These are phyloP conservation scores for Saksenaea vasiformis DNA, from an alignment of 371 early-diverging fungal genomes.

Conservation along the genomic window DNA sequence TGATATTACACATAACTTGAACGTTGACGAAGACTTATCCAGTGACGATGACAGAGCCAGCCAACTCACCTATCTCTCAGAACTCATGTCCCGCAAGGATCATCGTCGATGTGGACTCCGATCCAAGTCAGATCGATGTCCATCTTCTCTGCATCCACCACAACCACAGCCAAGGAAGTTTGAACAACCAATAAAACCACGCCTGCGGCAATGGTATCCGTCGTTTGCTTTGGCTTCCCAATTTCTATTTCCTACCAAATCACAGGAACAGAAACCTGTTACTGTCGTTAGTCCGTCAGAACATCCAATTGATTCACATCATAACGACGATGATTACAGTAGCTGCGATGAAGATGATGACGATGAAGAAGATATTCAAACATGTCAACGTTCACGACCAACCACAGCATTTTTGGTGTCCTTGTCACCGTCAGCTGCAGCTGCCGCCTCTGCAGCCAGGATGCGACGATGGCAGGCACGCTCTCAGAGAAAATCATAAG, in stretches of 20 bases:
- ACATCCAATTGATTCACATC: neutral
- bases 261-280: neutral
- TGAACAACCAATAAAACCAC: neutral
- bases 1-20: neutral
- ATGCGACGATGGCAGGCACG: constrained; percentile 13
- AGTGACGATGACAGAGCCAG: constrained; percentile 12
- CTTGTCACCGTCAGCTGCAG: constrained; percentile 16
- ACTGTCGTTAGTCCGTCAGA: neutral
- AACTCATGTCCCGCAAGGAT: constrained; percentile 3
- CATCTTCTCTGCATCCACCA: neutral
- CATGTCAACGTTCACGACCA: constrained; percentile 1
- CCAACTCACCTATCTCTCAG: constrained; percentile 16
- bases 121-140: neutral
- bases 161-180: neutral
- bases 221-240: constrained; percentile 1
- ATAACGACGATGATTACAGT: neutral
- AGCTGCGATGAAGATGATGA: constrained; percentile 5
- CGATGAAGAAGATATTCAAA: constrained; percentile 6
- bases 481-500: neutral
- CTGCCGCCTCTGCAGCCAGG: constrained; percentile 17
- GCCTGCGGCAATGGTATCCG: neutral
- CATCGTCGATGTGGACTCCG: neutral
- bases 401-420: constrained; percentile 16
- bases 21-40: constrained; percentile 4
- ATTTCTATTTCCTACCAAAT: neutral